Base-by-base conservation (phyloP, 495 filamentous ascomycete genomes). In the Aspergillus heteromorphus region DNA sequence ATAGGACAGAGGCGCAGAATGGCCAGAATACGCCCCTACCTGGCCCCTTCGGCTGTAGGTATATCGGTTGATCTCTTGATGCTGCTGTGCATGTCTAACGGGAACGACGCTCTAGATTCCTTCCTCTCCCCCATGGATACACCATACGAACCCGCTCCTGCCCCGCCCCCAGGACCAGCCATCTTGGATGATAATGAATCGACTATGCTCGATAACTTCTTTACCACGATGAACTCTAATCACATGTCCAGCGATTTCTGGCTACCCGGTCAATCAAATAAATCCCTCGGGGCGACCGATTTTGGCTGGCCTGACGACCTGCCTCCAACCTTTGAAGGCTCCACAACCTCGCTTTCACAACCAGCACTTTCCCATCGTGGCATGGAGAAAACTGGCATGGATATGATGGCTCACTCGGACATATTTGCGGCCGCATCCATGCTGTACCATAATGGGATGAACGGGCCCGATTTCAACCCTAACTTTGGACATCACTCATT, bases 31-130 rank as follows among this genome's bases (percentile, higher is more conserved):
- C 67, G 21, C 66, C 68, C 49, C 61, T 67, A 27, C 58, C 64
- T 21, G 72, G 65, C 61, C 82, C 81, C 17, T 86, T 86, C 74
- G 83, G 82, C 54, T 86, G 83, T 86, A 66, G 58, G 83, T 78
- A 11, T 11, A 57, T 19, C 48, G 43, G 23, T 27, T 17, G 34
- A 21, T 14, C 27, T 40, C 29, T 31, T 48, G 16, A n/a, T 42
- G 7, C 36, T 45, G 17, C n/a, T 38, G 40, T 23, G 48, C 51
- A n/a, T 36, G 27, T 59, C 65, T 70, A 56, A 67, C 60, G 27
- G 19, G 29, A 45, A 36, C 56, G n/a, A 36, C n/a, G 45, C 47
- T 21, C 18, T 36, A 78, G 76, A 78, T 70, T 65, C 69, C 11
- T 72, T 78, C 63, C 74, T 80, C 61, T 65, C 73, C 16, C 63